These are phyloP conservation scores for Penicillium verrucosum DNA, from an alignment of 2,329 filamentous ascomycete genomes.

Conservation along the genomic window DNA sequence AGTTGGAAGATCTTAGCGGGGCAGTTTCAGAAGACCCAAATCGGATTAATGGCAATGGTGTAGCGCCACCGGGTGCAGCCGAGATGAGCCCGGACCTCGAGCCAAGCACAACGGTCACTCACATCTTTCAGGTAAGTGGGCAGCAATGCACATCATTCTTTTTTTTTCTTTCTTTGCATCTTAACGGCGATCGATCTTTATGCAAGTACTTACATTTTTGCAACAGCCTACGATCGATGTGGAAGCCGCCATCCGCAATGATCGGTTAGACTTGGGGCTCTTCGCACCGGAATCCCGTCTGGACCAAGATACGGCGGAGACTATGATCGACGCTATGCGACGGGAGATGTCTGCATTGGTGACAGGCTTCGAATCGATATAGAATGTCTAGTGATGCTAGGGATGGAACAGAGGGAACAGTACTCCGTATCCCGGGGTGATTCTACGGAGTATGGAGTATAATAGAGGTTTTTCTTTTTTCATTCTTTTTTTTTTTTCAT, in stretches of 20 bases:
- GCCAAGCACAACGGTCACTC: slow-evolving; percentile 4
- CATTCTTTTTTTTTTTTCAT: not conserved
- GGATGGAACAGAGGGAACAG: not conserved
- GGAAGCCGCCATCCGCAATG: slow-evolving; percentile 23
- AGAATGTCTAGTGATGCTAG: slow-evolving; percentile 3
- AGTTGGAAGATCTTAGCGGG: slow-evolving; percentile 6
- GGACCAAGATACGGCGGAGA: slow-evolving; percentile 10
- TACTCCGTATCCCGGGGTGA: not conserved
- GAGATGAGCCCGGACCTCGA: not conserved
- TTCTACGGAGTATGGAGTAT: not conserved
- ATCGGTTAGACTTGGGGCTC: slow-evolving; percentile 21
- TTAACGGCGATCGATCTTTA: slow-evolving; percentile 9
- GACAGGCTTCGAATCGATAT: slow-evolving; percentile 2
- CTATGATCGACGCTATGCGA: slow-evolving; percentile 14
- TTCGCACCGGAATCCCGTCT: slow-evolving; percentile 19
- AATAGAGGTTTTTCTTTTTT: not conserved
- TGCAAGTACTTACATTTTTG: slow-evolving; percentile 13
- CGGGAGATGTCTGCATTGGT: slow-evolving; percentile 16
- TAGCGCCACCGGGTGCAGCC: slow-evolving; percentile 5
- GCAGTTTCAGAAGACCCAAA: not conserved
- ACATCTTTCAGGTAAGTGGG: slow-evolving; percentile 18
- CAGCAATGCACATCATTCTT: slow-evolving; percentile 6
- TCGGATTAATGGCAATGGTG: slow-evolving; percentile 13
- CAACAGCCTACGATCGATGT: slow-evolving; percentile 25
- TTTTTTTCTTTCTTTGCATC: not conserved